These are phyloP conservation scores for Botrytis porri DNA, from an alignment of 2,329 filamentous ascomycete species.

Conservation along the genomic window DNA sequence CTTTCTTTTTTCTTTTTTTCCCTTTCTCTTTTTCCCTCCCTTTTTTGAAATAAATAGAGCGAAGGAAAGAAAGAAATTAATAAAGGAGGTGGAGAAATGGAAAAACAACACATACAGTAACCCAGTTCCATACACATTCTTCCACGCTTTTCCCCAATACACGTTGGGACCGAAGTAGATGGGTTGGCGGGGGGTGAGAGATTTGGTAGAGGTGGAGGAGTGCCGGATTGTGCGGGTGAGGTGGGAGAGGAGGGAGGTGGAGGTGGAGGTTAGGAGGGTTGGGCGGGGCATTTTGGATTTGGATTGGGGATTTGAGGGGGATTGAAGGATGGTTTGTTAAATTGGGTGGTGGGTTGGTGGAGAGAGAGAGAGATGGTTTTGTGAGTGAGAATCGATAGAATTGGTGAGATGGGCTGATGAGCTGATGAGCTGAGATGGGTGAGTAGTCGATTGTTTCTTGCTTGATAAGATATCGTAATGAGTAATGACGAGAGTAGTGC, in stretches of 20 bases:
- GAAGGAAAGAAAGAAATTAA: too few species aligned
- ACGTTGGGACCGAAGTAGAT: conserved; percentile 6
- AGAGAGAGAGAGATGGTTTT: not conserved
- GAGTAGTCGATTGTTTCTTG: not conserved
- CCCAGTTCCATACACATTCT: not conserved
- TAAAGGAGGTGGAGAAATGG: too few species aligned
- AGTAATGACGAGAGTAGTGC: not conserved
- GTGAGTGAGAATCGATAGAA: not conserved
- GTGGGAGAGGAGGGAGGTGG: not conserved
- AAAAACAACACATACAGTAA: conserved; percentile 8
- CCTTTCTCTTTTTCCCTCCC: too few species aligned
- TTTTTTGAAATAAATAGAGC: too few species aligned
- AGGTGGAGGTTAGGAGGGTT: not conserved
- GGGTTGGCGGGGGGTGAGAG: not conserved
- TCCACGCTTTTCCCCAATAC: conserved; percentile 12
- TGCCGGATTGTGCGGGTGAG: not conserved
- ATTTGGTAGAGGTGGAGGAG: not conserved
- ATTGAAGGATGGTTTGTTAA: not conserved
- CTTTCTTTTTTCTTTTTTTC: too few species aligned
- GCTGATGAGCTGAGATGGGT: not conserved
- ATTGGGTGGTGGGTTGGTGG: too few species aligned
- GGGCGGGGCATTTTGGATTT: not conserved
- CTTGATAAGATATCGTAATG: too few species aligned
- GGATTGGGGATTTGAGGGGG: not conserved
- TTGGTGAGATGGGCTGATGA: not conserved